A percentile compares a stretch with the other conserved stretches of the same genome.
Conservation (phyloP, 2,329 filamentous ascomycete species). For the Eutypella sp. region DNA sequence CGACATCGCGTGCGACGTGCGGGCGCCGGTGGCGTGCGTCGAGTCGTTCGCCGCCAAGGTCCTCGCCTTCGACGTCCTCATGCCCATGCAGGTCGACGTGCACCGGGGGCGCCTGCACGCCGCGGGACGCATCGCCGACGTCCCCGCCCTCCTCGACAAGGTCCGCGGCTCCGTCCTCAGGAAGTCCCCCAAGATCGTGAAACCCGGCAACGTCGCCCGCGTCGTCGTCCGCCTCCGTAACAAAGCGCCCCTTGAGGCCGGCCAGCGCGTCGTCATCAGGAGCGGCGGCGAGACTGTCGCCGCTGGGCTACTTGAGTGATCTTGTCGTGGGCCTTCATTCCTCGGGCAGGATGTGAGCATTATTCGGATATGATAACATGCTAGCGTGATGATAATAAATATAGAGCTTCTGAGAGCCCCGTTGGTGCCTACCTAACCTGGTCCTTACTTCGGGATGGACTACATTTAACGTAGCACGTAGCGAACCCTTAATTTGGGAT, state of each 20-base stretch:
- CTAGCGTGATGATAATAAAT: no score
- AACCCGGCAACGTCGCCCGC: constrained; percentile 72
- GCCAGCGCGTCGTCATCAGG: constrained; percentile 75
- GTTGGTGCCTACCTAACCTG: no score
- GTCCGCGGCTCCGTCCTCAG: constrained; percentile 68
- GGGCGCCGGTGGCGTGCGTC: constrained; percentile 63
- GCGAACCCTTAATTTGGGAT: no score
- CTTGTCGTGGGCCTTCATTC: no score
- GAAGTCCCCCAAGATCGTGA: constrained; percentile 80
- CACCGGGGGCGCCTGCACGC: constrained; percentile 80
- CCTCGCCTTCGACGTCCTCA: constrained; percentile 81
- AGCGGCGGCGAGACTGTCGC: constrained; percentile 80
- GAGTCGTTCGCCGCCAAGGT: constrained; percentile 77
- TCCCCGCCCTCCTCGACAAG: constrained; percentile 76
- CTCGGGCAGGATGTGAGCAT: no score
- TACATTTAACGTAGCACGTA: no score
- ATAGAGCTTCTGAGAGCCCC: no score
- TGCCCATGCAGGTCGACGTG: constrained; percentile 85
- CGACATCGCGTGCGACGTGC: constrained; percentile 75
- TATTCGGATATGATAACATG: no score
- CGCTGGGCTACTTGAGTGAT: constrained; percentile 76
- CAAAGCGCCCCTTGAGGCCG: constrained; percentile 74
- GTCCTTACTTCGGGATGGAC: no score
- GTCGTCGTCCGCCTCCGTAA: constrained; percentile 69
- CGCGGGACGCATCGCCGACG: constrained; percentile 65